Conservation (phyloP, 1,284 basidiomycete species). For the Ganoderma leucocontextum region DNA sequence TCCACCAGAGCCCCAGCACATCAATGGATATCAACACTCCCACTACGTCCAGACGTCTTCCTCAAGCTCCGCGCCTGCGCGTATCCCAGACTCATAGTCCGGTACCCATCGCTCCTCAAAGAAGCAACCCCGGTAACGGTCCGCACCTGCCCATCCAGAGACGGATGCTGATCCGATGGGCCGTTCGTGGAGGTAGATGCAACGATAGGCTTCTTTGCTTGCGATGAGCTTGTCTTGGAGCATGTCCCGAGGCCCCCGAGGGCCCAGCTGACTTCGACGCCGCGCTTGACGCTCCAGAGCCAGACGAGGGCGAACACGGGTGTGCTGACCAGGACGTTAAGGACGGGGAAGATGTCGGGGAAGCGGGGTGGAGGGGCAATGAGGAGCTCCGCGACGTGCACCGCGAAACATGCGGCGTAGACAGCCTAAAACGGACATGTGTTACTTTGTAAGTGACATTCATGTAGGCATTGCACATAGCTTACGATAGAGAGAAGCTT, state of each 20-base stretch:
- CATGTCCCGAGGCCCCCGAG: slow-evolving; percentile 47
- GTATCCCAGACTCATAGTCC: slow-evolving; percentile 32
- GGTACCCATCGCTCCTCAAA: slow-evolving; percentile 21
- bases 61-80: slow-evolving; percentile 30
- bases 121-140: not conserved
- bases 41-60: slow-evolving; percentile 18
- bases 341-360: slow-evolving; percentile 86
- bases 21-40: slow-evolving; percentile 28
- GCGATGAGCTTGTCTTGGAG: slow-evolving; percentile 13
- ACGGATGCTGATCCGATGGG: slow-evolving; percentile 1
- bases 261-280: slow-evolving; percentile 75
- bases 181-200: slow-evolving; percentile 11
- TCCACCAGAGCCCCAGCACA: not conserved
- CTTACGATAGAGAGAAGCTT: slow-evolving; percentile 67
- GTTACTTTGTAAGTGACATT: not conserved
- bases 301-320: slow-evolving; percentile 79
- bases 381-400: slow-evolving; percentile 75
- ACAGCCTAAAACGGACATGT: slow-evolving; percentile 51
- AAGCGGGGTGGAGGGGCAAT: slow-evolving; percentile 74
- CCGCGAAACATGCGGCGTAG: slow-evolving; percentile 60
- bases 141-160: not conserved
- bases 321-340: slow-evolving; percentile 87
- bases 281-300: slow-evolving; percentile 81
- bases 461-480: slow-evolving; percentile 36
- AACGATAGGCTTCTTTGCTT: slow-evolving; percentile 9